Evolutionary conservation across 768 basidiomycete genomes (phyloP).

Genomic region (Agrocybe pediades): DNA sequence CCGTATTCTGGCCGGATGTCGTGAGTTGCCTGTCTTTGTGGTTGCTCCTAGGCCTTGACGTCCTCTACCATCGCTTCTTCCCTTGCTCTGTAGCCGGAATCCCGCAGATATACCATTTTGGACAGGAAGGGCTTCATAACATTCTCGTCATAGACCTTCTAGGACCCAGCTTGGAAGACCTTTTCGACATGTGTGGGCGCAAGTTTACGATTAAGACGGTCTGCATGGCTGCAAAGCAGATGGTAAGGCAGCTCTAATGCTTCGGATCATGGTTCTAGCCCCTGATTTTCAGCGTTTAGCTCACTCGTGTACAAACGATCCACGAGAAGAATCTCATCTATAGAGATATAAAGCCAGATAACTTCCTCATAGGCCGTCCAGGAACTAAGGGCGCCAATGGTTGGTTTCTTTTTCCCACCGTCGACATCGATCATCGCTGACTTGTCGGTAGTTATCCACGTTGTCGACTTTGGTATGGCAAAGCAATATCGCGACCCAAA

Average conservation of each 20-base stretch:
- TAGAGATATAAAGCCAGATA: constrained; percentile 99
- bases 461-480: constrained; percentile 99
- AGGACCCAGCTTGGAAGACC: constrained; percentile 94
- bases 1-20: constrained; percentile 85
- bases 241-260: constrained; percentile 50
- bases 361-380: constrained; percentile 95
- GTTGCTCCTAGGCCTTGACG: constrained; percentile 1
- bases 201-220: constrained; percentile 99
- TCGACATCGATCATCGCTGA: neutral
- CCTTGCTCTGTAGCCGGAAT: constrained; percentile 76
- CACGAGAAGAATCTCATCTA: constrained; percentile 99
- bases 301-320: constrained; percentile 94
- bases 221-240: constrained; percentile 98
- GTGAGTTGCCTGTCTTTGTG: constrained; percentile 51
- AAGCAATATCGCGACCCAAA: constrained; percentile 99
- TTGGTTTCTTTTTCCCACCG: constrained; percentile 34
- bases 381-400: constrained; percentile 88
- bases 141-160: constrained; percentile 98
- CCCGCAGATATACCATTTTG: constrained; percentile 99
- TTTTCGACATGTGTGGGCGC: constrained; percentile 98
- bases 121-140: constrained; percentile 97
- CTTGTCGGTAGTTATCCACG: constrained; percentile 69
- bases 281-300: constrained; percentile 42
- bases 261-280: constrained; percentile 5
- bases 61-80: constrained; percentile 8